Percentiles rank a stretch among this genome's conserved stretches.
phyloP scores from a whole-genome alignment of 1,284 basidiomycete species.

The Irpex rosettiformis region DNA sequence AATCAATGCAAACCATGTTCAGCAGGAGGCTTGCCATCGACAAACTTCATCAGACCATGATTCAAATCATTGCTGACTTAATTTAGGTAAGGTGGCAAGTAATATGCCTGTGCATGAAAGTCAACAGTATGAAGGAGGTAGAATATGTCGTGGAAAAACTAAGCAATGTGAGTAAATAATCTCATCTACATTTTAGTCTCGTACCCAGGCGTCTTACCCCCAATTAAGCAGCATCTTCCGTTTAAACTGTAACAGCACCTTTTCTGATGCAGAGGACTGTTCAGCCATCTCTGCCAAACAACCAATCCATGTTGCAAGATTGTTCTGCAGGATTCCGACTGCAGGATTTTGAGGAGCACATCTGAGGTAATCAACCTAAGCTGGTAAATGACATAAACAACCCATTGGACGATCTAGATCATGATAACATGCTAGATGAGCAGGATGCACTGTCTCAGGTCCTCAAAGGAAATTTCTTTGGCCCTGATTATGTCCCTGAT shows the following conservation, averaged over 20 bases:
- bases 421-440: not conserved
- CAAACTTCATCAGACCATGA: conserved; percentile 87
- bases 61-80: conserved; percentile 96
- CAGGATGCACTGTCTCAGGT: not conserved
- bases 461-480: not conserved
- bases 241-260: not conserved
- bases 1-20: conserved; percentile 78
- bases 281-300: not conserved
- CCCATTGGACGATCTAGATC: not conserved
- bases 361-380: not conserved
- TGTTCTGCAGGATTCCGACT: not conserved
- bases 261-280: not conserved
- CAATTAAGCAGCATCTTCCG: too few relatives aligned
- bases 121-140: conserved; percentile 98
- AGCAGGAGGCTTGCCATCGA: conserved; percentile 78
- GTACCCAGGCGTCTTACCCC: too few relatives aligned
- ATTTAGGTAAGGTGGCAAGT: conserved; percentile 93
- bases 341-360: not conserved
- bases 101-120: conserved; percentile 97
- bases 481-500: not conserved
- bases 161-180: not conserved
- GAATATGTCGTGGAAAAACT: conserved; percentile 85
- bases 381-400: not conserved
- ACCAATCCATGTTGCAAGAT: not conserved
- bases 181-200: conserved; percentile 4